phyloP scores from a whole-genome alignment of 768 basidiomycete genomes.

The Hericium alpestre region DNA sequence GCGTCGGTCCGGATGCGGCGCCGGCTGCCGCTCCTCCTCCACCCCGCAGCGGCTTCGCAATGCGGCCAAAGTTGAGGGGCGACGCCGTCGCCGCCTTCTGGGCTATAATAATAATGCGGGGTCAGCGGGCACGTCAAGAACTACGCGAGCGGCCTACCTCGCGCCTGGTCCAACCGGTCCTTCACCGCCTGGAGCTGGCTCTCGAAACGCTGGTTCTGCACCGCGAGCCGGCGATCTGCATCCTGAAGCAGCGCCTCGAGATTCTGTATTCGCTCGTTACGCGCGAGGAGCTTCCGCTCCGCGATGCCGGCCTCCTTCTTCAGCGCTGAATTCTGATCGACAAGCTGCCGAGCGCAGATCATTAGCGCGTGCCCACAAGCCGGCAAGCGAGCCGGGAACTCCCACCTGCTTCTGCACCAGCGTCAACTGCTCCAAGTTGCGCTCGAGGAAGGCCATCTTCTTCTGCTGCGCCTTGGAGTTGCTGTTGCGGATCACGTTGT shows the following conservation, averaged over 20 bases:
- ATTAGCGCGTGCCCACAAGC: not conserved
- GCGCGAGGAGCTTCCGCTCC: constrained; percentile 89
- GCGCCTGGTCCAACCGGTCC: constrained; percentile 84
- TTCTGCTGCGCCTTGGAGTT: constrained; percentile 98
- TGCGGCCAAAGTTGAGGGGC: constrained; percentile 79
- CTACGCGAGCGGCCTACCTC: constrained; percentile 45
- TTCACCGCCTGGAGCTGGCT: constrained; percentile 84
- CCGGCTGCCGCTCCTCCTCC: constrained; percentile 60
- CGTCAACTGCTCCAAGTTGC: constrained; percentile 91
- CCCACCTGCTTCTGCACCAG: constrained; percentile 92
- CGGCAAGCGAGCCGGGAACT: not conserved
- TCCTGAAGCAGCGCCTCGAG: constrained; percentile 88
- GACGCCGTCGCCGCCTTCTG: constrained; percentile 68
- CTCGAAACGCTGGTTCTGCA: constrained; percentile 95
- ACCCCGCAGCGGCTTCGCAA: constrained; percentile 93
- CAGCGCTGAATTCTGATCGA: constrained; percentile 92
- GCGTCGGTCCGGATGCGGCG: constrained; percentile 28
- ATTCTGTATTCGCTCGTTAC: constrained; percentile 97
- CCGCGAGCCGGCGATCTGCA: constrained; percentile 83
- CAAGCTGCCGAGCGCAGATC: constrained; percentile 48
- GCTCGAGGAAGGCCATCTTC: constrained; percentile 98
- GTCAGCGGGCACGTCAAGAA: constrained; percentile 2
- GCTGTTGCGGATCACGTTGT: constrained; percentile 95
- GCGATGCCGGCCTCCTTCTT: constrained; percentile 98
- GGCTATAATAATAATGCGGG: constrained; percentile 32